Evolutionary conservation across 768 basidiomycete species (phyloP), one percentile per base, ranked within the genome.

Genomic region (Royoungia palumana): DNA sequence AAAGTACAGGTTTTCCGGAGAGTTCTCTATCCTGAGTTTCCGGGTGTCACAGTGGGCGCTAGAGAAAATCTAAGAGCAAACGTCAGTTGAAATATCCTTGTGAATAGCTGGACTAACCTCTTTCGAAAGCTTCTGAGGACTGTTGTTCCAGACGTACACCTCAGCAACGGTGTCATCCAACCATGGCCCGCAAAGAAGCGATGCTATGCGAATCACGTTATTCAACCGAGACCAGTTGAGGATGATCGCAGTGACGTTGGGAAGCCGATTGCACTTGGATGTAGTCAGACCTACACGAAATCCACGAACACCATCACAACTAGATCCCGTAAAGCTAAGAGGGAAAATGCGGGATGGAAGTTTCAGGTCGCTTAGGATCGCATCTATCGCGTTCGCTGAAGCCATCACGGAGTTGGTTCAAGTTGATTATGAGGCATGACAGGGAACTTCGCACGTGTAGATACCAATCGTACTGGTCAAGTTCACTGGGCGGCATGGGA

Each of bases 201-300:
- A 74, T 16, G 72, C 71, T 44, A 87, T 81, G 42, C 72, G 72
- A 35, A 75, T 59, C 35, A 87, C 80, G 53, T 87, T 88, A 0
- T 74, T 67, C 20, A 84, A 72, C 16, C 82, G 75, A 41, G 79
- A 80, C 85, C 84, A 87, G 62, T 86, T 87, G 36, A 86, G 69
- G 34, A 87, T 58, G 35, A 86, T 68, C 7, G 76, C 79, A 6
- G 80, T 81, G 12, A 76, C 76, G 51, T 79, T 72, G 54, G 72
- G 70, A 49, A n/a, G 43, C 11, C 44, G 40, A 32, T 38, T 38
- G 28, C 36, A 11, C 12, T 41, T 44, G 6, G 53, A 47, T 6
- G 46, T 4, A 4, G 39, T 17, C 10, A 50, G 46, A 34, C 62
- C 53, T 7, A 57, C 47, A 13, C 63, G 60, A 19, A 46, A 30